Base-by-base conservation (phyloP, 176 grass and related monocot species). In the Zoysia pacifica region DNA sequence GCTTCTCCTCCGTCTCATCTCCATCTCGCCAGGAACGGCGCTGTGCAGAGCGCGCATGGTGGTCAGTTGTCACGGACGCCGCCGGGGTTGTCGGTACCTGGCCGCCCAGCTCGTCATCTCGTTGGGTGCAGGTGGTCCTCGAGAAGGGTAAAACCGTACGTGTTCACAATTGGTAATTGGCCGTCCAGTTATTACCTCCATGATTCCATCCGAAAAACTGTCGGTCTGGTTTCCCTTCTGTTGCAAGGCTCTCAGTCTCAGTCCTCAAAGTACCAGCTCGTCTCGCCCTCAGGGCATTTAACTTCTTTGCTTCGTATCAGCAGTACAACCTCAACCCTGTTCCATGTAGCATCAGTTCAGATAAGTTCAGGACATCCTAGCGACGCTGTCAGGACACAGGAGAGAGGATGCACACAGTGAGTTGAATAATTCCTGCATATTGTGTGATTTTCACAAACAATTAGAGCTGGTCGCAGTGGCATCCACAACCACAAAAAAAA, bases 1-100 rank as follows among this genome's bases (percentile, higher is more conserved):
- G 73, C 11, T 19, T 11, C 44, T 51, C 80, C 5, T 19, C 59
- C 45, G 74, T 77, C 74, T 46, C 77, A 11, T 48, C 49, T 5
- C 74, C 67, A 35, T 80, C 69, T 74, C 62, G 63, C 52, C 72
- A 3, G 45, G 38, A 74, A 9, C 53, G 0, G 84, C 40, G 53
- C 85, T n/a, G 72, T 53, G 48, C 52, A 5, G 38, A 77, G 39
- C 39, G 42, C 36, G 15, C 13, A 42, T 7, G 6, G 37, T 12
- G 1, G 5, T 56, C 16, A 3, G 9, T 41, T n/a, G 38, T 40
- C 59, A 43, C 54, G 68, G 5, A 5, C 10, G 6, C 28, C 28
- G 5, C 18, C 5, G 18, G 40, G 12, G 5, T 48, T 16, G 53
- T 52, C 50, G 12, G 74, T 50, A 49, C 42, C 62, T 5, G n/a